Conservation (phyloP, 1,284 basidiomycete genomes). For the Phylloporus sp. region DNA sequence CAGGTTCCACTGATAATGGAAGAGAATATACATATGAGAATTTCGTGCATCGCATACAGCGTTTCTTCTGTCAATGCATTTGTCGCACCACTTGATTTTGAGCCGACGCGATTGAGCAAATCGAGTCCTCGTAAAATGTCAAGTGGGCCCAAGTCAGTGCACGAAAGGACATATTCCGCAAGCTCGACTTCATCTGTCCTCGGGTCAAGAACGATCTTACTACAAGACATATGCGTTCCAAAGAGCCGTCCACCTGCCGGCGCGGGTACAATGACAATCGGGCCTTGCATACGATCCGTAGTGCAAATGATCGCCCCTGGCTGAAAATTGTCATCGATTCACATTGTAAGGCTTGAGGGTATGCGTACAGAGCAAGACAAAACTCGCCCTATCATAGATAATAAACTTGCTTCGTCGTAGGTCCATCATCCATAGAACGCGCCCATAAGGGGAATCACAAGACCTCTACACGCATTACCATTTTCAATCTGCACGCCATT, state of each 20-base stretch:
- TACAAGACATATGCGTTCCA: constrained; percentile 19
- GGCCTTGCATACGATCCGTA: neutral
- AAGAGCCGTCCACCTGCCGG: constrained; percentile 10
- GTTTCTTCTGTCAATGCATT: constrained; percentile 10
- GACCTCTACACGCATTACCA: too few relatives aligned
- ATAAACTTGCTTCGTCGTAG: too few relatives aligned
- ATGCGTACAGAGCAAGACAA: neutral
- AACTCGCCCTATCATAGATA: too few relatives aligned
- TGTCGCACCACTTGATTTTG: constrained; percentile 18
- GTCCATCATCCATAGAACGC: too few relatives aligned
- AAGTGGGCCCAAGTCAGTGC: constrained; percentile 10
- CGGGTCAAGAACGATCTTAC: neutral
- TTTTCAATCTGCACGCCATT: too few relatives aligned
- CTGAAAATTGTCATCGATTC: neutral
- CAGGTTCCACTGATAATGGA: neutral
- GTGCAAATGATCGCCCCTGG: constrained; percentile 8
- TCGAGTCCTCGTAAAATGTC: constrained; percentile 21
- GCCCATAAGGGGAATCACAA: too few relatives aligned
- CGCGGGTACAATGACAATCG: constrained; percentile 15
- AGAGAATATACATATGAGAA: constrained; percentile 18
- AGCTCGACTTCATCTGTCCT: constrained; percentile 11
- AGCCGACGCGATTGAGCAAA: constrained; percentile 14
- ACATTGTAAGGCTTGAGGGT: constrained; percentile 1
- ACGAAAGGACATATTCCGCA: constrained; percentile 15
- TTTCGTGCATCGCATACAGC: constrained; percentile 8